Percentiles rank a stretch among this genome's conserved stretches.
These are phyloP conservation scores for Iberis pinnata DNA, from an alignment of 345 rosid species.

Conservation along the genomic window DNA sequence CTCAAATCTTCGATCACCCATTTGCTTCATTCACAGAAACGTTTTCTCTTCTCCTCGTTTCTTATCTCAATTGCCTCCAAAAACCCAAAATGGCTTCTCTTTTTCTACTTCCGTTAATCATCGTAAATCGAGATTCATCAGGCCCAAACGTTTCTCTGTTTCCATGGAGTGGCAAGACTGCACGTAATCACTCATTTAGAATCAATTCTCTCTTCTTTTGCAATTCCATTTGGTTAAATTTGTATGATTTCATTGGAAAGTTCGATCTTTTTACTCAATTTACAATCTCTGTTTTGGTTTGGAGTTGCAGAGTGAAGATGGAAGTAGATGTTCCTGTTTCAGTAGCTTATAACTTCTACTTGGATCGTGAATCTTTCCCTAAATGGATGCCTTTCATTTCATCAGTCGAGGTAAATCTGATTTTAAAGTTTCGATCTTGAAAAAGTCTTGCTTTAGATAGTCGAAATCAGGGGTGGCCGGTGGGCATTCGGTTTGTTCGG, in stretches of 20 bases:
- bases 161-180: conserved; percentile 96
- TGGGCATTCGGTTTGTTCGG: too few relatives aligned
- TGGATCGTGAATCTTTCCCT: conserved; percentile 34
- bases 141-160: conserved; percentile 46
- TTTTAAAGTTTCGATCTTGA: background rate
- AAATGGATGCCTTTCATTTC: conserved; percentile 39
- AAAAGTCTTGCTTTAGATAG: background rate
- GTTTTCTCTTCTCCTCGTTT: conserved; percentile 21
- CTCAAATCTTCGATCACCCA: conserved; percentile 10
- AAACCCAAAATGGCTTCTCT: conserved; percentile 33
- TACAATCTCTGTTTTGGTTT: too few relatives aligned
- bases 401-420: conserved; percentile 22
- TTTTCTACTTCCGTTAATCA: conserved; percentile 19
- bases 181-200: conserved; percentile 58
- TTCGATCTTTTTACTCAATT: too few relatives aligned
- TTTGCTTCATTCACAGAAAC: too few relatives aligned
- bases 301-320: conserved; percentile 27
- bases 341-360: conserved; percentile 30
- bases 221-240: too few relatives aligned
- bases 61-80: conserved; percentile 17
- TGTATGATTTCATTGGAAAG: too few relatives aligned
- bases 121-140: conserved; percentile 27
- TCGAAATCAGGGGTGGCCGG: too few relatives aligned
- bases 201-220: background rate
- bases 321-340: conserved; percentile 34